phyloP scores from a whole-genome alignment of 495 filamentous ascomycete species.

The Bacidia rubella region DNA sequence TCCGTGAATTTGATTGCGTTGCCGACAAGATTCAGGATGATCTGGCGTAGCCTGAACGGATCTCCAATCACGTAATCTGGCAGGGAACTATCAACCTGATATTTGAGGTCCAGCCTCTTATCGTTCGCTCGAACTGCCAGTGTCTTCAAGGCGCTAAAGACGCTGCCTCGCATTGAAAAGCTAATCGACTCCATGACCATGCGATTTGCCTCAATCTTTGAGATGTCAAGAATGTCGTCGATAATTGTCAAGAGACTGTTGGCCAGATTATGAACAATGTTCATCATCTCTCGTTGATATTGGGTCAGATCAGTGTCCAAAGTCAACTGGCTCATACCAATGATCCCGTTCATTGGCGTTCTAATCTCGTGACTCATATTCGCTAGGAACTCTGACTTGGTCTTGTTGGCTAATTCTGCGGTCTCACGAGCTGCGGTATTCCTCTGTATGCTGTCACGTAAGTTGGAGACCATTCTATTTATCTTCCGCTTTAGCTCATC shows the following conservation, averaged over 20 bases:
- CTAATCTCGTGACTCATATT: slow-evolving; percentile 99
- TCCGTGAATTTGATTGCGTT: slow-evolving; percentile 87
- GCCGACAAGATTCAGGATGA: slow-evolving; percentile 54
- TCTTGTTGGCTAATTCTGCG: slow-evolving; percentile 93
- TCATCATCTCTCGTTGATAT: slow-evolving; percentile 96
- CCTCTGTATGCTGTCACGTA: slow-evolving; percentile 91
- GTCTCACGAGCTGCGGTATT: slow-evolving; percentile 96
- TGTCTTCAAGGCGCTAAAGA: slow-evolving; percentile 97
- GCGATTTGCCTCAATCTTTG: slow-evolving; percentile 98
- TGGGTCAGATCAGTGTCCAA: slow-evolving; percentile 81
- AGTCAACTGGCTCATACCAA: slow-evolving; percentile 93
- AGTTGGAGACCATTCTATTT: slow-evolving; percentile 95
- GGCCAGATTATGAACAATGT: slow-evolving; percentile 93
- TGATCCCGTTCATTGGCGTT: slow-evolving; percentile 83
- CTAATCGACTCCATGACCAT: slow-evolving; percentile 99
- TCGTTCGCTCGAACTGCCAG: slow-evolving; percentile 96
- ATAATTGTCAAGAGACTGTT: slow-evolving; percentile 98
- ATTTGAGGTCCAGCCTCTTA: slow-evolving; percentile 85
- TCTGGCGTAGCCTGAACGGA: slow-evolving; percentile 91
- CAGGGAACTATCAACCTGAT: slow-evolving; percentile 85
- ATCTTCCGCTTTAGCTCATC: slow-evolving; percentile 98
- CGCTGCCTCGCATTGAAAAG: slow-evolving; percentile 85
- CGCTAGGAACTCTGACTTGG: slow-evolving; percentile 95
- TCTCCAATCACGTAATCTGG: slow-evolving; percentile 96
- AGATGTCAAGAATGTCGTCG: slow-evolving; percentile 97